Evolutionary conservation across 768 basidiomycete genomes (phyloP), one percentile per base, ranked within the genome.

Genomic region (Suillus lakei): DNA sequence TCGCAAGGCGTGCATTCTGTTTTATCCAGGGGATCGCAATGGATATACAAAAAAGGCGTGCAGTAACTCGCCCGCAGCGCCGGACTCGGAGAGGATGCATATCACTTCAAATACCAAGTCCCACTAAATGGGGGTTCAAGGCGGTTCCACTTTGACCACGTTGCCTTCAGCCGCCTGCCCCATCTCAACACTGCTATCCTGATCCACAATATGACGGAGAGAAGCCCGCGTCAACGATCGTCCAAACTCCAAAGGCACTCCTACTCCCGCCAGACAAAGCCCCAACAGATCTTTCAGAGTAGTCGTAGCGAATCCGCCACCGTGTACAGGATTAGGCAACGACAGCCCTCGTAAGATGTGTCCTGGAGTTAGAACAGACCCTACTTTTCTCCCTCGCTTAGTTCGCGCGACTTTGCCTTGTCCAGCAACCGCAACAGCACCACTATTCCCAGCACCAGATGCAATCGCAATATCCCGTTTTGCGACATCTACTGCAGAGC

Each of bases 311-410:
- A 66, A 63, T 46, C 18, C 62, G 30, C 46, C 50, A 41, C 43
- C 58, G 2, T 51, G 63, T 34, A 41, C 38, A 65, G 53, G 63
- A 23, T 59, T 6, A 54, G 64, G 68, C 21, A 69, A 55, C 21
- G 67, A 66, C 43, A 83, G 64, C 39, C 80, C 82, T n/a, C 80
- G 79, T 58, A 81, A 60, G 50, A 83, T 62, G 64, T 83, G 82
- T 38, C 76, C 70, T 3, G 81, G 82, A 1, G 81, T 80, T 53
- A 83, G 70, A 53, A 79, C 58, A 13, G 74, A 69, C 10, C 70
- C 66, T 61, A 68, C 46, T 65, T 68, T 73, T 23, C 71, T 76
- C 64, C n/a, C 59, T 62, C 66, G 73, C 63, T 66, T 71, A 62
- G 71, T 62, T 34, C 73, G 69, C 34, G 67, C 64, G 32, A 58